Base-by-base conservation (phyloP, 352 stramenopile genomes). In the Pythium aphanidermatum region DNA sequence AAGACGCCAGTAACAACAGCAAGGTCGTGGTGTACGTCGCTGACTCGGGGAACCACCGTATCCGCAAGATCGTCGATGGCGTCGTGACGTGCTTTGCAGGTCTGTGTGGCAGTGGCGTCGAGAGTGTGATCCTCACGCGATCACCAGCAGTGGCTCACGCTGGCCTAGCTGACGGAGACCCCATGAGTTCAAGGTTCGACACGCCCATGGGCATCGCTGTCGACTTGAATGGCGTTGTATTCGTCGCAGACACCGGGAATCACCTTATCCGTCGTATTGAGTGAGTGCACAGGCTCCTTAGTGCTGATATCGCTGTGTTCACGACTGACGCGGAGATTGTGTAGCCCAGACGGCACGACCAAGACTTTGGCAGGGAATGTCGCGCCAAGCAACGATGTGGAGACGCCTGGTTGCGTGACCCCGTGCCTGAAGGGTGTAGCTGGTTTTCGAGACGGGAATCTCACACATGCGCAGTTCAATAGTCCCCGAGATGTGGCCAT, bases 191-290 rank as follows among this genome's bases (percentile, higher is more conserved):
- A 2, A 71, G 89, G 20, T 98, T 98, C 44, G 86, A 98, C 58
- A 87, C 74, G 11, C 96, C 95, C 1, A 88, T 86, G 58, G 93
- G 95, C 17, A 73, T 98, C 2, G 73, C 74, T 6, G 74, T 93
- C 1, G 79, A 84, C 55, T 40, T 62, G 16, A 61, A 81, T 26
- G 92, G 92, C 21, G 39, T 85, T 37, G 70, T 98, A 8, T 97
- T 96, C 37, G 92, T 98, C 3, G 94, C 95, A 0, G 96, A 99
- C 54, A 98, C 90, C 7, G 92, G 96, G 27, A 99, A 99, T 53
- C 86, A 98, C 53, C 58, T 97, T 3, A 79, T 99, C 24, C 73
- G 96, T 9, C 64, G 70, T 16, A 77, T 98, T 28, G 70, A 75
- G 44, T 90, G 72, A 43, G 71, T n/a, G n/a, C n/a, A n/a, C n/a